Evolutionary conservation across 768 basidiomycete species (phyloP).

Genomic region (Suillus alpinus): DNA sequence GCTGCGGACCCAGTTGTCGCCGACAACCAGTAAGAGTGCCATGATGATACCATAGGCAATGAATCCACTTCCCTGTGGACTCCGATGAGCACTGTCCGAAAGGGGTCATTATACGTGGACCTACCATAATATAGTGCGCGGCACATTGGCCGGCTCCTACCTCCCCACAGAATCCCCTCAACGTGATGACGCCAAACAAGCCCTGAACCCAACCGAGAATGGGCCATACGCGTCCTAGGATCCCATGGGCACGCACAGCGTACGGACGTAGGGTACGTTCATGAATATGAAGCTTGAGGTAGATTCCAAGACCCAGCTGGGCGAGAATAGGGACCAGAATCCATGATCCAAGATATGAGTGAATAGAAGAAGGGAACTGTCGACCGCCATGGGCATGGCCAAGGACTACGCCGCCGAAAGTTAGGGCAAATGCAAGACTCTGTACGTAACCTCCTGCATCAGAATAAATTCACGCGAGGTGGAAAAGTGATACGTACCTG

Average conservation of each 20-base stretch:
- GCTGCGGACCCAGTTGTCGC: constrained; percentile 73
- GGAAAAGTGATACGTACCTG: constrained; percentile 50
- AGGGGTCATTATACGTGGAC: constrained; percentile 8
- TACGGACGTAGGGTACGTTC: constrained; percentile 72
- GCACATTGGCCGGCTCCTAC: constrained; percentile 75
- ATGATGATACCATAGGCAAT: constrained; percentile 84
- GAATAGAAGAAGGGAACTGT: constrained; percentile 68
- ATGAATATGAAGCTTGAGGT: constrained; percentile 89
- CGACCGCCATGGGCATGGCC: constrained; percentile 88
- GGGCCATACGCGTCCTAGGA: constrained; percentile 84
- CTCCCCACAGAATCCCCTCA: constrained; percentile 79
- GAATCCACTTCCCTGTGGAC: constrained; percentile 70
- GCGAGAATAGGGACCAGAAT: constrained; percentile 56
- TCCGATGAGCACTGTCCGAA: constrained; percentile 8
- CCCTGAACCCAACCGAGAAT: constrained; percentile 88
- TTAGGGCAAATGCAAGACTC: constrained; percentile 67
- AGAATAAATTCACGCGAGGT: neutral
- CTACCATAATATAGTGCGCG: constrained; percentile 80
- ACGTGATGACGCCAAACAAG: constrained; percentile 77
- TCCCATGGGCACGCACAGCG: constrained; percentile 66
- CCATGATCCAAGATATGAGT: constrained; percentile 60
- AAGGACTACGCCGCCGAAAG: constrained; percentile 70
- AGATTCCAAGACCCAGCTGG: constrained; percentile 76
- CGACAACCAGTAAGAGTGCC: constrained; percentile 72
- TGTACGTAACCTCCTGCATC: constrained; percentile 24